These are phyloP conservation scores for Penicillium paneum DNA, from an alignment of 2,329 filamentous ascomycete genomes.

Conservation along the genomic window DNA sequence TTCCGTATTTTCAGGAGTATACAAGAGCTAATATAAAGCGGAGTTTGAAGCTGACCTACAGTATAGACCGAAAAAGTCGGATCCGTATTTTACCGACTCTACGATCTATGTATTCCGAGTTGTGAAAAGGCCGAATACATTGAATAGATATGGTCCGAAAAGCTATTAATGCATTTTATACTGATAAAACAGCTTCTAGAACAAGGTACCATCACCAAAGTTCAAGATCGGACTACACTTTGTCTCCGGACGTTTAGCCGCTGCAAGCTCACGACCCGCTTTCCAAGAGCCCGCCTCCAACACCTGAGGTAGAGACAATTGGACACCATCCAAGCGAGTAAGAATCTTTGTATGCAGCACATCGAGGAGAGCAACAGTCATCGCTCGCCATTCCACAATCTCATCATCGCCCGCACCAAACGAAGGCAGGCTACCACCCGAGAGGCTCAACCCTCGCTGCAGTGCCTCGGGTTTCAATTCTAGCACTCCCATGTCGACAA, in stretches of 20 bases:
- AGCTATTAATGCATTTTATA: not conserved
- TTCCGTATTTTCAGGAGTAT: not conserved
- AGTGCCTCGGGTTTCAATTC: slow-evolving; percentile 49
- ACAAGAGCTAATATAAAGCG: not conserved
- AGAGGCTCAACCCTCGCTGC: slow-evolving; percentile 48
- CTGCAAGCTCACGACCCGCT: slow-evolving; percentile 39
- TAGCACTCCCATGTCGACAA: slow-evolving; percentile 59
- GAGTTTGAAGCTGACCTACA: no score
- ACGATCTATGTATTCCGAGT: not conserved
- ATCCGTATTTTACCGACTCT: no score
- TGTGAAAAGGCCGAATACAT: not conserved
- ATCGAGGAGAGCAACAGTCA: slow-evolving; percentile 61
- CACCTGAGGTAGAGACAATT: slow-evolving; percentile 50
- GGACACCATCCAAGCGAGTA: slow-evolving; percentile 34
- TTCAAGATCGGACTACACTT: slow-evolving; percentile 41
- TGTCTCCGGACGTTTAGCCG: slow-evolving; percentile 31
- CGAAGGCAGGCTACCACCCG: slow-evolving; percentile 39
- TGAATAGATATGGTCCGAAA: no score
- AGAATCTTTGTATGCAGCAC: slow-evolving; percentile 52
- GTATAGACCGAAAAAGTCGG: not conserved
- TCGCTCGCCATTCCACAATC: slow-evolving; percentile 64
- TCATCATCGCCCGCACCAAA: slow-evolving; percentile 61
- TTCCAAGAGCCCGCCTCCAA: slow-evolving; percentile 57
- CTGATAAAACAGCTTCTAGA: slow-evolving; percentile 18
- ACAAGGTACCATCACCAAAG: slow-evolving; percentile 41